A percentile compares a stretch with the other conserved stretches of the same genome.
Evolutionary conservation across 129 eudicot species (phyloP).

Genomic region (sunflower (Helianthus annuus)): DNA sequence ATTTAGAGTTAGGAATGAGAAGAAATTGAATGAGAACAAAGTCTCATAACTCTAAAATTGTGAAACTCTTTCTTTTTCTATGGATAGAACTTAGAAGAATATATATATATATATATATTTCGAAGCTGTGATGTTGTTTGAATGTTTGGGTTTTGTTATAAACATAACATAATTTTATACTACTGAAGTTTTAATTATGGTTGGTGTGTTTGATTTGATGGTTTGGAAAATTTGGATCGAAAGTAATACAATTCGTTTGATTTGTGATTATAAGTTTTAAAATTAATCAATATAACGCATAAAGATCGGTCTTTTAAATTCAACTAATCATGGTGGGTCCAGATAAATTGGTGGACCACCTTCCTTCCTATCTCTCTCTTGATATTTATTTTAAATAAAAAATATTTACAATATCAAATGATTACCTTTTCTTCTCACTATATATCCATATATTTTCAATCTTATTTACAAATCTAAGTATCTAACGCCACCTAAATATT

Average conservation of each 20-base stretch:
- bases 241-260: neutral
- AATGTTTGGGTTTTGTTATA: neutral
- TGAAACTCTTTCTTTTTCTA: neutral
- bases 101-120: neutral
- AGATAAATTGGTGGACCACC: slow-evolving; percentile 8
- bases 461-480: no score
- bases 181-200: neutral
- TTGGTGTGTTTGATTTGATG: slow-evolving; percentile 6
- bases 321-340: neutral
- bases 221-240: neutral
- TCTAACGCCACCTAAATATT: no score
- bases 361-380: neutral
- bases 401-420: neutral
- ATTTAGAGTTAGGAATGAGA: neutral
- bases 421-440: neutral
- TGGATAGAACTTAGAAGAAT: neutral
- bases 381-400: neutral
- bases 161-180: neutral
- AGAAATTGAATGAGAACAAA: no score
- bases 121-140: neutral
- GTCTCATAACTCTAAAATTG: no score
- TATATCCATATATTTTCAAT: neutral
- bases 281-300: neutral
- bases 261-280: neutral
- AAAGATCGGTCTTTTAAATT: neutral